Evolutionary conservation across 331 rosid species (phyloP), one percentile per base, ranked within the genome.

Genomic region (Pyrus hybrid): DNA sequence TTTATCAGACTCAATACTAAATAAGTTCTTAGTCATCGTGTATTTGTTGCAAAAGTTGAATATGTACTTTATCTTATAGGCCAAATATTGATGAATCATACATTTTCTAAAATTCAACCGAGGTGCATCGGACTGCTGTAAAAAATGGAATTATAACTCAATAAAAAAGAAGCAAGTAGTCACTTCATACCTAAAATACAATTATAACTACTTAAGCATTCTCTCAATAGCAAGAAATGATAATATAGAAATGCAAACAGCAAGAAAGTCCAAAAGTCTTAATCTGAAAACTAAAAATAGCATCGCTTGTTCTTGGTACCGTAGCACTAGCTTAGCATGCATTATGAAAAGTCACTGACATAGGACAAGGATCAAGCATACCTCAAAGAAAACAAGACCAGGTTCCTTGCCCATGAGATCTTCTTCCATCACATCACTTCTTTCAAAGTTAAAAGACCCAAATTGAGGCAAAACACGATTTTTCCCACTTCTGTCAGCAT

Each of bases 351-450:
- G 47, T 56, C 29, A 64, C 4, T 41, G 56, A 78, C 66, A 43
- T 71, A 51, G 53, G 65, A 29, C 20, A 71, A 65, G 74, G 65
- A 56, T 47, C 74, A 70, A 72, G 30, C 80, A 57, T 85, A 92
- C 99, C 96, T 94, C 97, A 67, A 94, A 94, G 82, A 84, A 91
- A 82, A 94, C 93, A 61, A 94, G 97, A 14, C 97, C 97, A 1
- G 93, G 90, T 77, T 94, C 97, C 77, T 81, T 75, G 49, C 87
- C 92, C 96, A 94, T 90, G 79, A 84, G 83, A 80, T 94, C 99
- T 84, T 92, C 97, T 85, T 94, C 99, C 96, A 94, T 87, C 56
- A 86, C 78, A 43, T 94, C 99, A 84, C 92, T 85, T 80, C 70
- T 76, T 77, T 77, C 76, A 37, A 92, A 88, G 83, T 94, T 86